Conservation (phyloP, 768 basidiomycete species). For the Leucocoprinus leucothites region DNA sequence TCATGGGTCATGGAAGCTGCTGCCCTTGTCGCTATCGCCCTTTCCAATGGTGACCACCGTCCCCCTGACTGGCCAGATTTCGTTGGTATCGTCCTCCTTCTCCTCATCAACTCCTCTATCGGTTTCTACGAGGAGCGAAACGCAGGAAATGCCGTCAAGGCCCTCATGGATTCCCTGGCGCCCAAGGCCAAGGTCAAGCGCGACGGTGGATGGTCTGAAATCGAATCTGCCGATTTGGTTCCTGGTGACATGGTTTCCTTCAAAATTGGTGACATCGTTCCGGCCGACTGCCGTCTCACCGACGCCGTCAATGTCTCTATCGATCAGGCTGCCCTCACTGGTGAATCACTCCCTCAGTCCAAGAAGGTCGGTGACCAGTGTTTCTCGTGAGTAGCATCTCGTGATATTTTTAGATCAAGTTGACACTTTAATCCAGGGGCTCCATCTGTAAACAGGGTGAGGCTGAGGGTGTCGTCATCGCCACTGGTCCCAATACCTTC, state of each 20-base stretch:
- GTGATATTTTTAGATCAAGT: conserved; percentile 2
- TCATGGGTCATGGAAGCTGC: conserved; percentile 99
- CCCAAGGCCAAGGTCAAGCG: conserved; percentile 96
- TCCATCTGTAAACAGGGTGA: conserved; percentile 99
- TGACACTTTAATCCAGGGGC: conserved; percentile 48
- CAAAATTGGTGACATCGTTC: conserved; percentile 99
- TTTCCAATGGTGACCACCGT: conserved; percentile 84
- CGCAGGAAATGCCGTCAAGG: conserved; percentile 98
- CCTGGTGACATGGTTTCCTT: conserved; percentile 96
- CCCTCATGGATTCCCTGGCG: conserved; percentile 98
- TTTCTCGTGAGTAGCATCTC: conserved; percentile 77
- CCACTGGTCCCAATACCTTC: conserved; percentile 97
- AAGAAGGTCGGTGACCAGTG: conserved; percentile 96
- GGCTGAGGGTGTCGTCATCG: conserved; percentile 97
- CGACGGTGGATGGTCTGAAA: conserved; percentile 79
- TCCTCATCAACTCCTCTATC: conserved; percentile 93
- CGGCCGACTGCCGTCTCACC: conserved; percentile 94
- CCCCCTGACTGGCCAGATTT: conserved; percentile 99
- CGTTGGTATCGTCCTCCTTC: conserved; percentile 88
- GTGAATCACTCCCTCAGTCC: conserved; percentile 89
- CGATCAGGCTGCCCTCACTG: conserved; percentile 96
- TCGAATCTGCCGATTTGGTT: conserved; percentile 87
- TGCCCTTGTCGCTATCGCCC: conserved; percentile 88
- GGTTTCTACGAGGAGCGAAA: conserved; percentile 98
- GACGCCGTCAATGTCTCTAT: conserved; percentile 98